These are phyloP conservation scores for Parietaria judaica DNA, from an alignment of 306 rosid species.

Conservation along the genomic window DNA sequence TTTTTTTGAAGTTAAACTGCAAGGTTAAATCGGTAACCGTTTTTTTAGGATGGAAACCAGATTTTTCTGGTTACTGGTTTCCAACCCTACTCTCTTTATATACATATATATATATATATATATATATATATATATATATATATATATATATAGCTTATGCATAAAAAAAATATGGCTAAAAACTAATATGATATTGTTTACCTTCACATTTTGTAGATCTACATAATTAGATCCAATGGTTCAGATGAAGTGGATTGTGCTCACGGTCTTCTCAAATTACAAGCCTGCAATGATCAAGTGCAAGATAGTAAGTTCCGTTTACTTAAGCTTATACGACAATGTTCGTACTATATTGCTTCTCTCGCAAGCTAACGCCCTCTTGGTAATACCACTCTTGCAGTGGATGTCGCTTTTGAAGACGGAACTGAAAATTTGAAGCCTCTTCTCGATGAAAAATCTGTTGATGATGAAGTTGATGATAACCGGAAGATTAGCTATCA, in stretches of 20 bases:
- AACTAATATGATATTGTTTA: neutral
- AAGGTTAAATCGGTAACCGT: too few relatives aligned
- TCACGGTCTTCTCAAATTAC: conserved; percentile 29
- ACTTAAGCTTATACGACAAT: neutral
- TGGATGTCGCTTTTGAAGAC: conserved; percentile 8
- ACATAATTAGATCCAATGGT: conserved; percentile 36
- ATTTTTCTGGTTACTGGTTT: too few relatives aligned
- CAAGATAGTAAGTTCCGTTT: conserved; percentile 22
- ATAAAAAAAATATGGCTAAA: too few relatives aligned
- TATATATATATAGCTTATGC: too few relatives aligned
- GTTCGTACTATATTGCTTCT: neutral
- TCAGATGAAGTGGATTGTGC: conserved; percentile 38
- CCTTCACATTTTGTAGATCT: conserved; percentile 32
- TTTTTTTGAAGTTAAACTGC: too few relatives aligned
- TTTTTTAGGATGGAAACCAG: too few relatives aligned
- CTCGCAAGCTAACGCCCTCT: neutral
- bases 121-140: too few relatives aligned
- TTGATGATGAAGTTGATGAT: conserved; percentile 9
- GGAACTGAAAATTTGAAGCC: conserved; percentile 7
- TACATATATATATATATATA: too few relatives aligned
- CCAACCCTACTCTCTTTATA: too few relatives aligned
- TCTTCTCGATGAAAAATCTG: conserved; percentile 12
- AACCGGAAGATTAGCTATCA: conserved; percentile 5
- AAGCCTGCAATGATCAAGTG: conserved; percentile 10
- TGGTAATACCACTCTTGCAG: conserved; percentile 13